These are phyloP conservation scores for Fraxinus quadrangulata DNA, from an alignment of 257 asterid species.

Conservation along the genomic window DNA sequence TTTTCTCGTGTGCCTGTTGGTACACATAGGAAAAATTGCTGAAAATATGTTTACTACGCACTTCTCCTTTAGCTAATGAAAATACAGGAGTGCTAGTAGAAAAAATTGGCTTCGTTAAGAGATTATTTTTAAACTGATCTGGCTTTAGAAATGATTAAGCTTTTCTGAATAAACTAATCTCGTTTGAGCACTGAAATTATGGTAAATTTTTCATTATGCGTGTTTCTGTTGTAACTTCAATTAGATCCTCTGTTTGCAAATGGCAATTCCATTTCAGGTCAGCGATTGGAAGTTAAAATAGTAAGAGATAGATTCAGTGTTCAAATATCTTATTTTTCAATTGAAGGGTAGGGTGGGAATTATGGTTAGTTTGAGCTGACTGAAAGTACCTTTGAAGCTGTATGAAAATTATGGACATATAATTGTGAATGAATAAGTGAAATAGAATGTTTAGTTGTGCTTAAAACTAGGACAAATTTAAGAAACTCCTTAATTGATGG, in stretches of 20 bases:
- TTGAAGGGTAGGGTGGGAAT: not conserved
- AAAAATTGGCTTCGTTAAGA: not conserved
- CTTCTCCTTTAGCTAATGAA: not conserved
- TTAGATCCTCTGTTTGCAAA: constrained; percentile 16
- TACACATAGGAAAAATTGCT: not conserved
- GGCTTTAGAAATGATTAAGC: not conserved
- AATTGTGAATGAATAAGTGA: not conserved
- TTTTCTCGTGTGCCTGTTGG: not conserved
- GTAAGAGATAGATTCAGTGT: not conserved
- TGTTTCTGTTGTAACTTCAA: not conserved
- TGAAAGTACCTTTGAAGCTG: not conserved
- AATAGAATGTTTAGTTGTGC: not conserved
- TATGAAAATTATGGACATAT: not conserved
- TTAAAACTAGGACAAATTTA: not conserved
- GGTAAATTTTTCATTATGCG: not conserved
- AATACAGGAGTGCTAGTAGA: not conserved
- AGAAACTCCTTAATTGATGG: too few relatives aligned
- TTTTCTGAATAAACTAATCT: not conserved
- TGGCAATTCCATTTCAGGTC: not conserved
- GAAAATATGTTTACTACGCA: constrained; percentile 7
- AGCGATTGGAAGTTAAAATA: too few relatives aligned
- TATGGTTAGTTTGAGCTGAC: not conserved
- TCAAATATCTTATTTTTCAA: not conserved
- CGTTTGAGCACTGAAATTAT: not conserved
- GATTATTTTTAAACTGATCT: constrained; percentile 7